Conservation (phyloP, 1,284 basidiomycete genomes). For the Naganishia albida region DNA sequence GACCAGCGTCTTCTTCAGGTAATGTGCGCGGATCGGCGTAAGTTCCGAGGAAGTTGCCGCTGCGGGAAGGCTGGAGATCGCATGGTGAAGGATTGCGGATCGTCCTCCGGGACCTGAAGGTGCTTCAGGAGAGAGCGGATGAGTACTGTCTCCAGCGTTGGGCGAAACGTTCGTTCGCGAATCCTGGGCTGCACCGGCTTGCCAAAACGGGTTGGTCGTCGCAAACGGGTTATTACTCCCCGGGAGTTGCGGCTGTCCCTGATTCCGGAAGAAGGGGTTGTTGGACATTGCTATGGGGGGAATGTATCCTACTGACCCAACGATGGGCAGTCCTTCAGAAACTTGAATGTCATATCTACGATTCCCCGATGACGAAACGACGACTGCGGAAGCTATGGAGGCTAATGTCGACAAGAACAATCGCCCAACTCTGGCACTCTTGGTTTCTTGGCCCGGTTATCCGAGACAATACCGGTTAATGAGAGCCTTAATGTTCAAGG, state of each 20-base stretch:
- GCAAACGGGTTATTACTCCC: constrained; percentile 25
- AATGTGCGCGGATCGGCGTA: constrained; percentile 85
- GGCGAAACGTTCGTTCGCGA: background rate
- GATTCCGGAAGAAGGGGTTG: constrained; percentile 22
- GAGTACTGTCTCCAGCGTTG: background rate
- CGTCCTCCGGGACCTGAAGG: constrained; percentile 13
- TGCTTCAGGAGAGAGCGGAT: constrained; percentile 13
- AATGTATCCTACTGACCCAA: background rate
- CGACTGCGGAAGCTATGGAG: background rate
- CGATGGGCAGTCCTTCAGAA: background rate
- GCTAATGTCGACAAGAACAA: background rate
- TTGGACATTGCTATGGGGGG: constrained; percentile 12
- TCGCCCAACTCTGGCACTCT: background rate
- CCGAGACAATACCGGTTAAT: constrained; percentile 4
- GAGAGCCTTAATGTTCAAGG: background rate
- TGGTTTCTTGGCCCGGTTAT: background rate
- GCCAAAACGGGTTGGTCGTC: constrained; percentile 22
- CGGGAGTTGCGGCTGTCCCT: background rate
- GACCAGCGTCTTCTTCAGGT: constrained; percentile 92
- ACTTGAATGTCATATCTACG: background rate
- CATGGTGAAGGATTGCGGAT: constrained; percentile 19
- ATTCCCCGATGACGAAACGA: constrained; percentile 5
- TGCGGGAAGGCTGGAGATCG: constrained; percentile 7
- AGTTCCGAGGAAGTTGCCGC: constrained; percentile 53
- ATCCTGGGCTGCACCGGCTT: background rate